phyloP scores from a whole-genome alignment of 352 stramenopile genomes.

The Thalassiosira hispida region DNA sequence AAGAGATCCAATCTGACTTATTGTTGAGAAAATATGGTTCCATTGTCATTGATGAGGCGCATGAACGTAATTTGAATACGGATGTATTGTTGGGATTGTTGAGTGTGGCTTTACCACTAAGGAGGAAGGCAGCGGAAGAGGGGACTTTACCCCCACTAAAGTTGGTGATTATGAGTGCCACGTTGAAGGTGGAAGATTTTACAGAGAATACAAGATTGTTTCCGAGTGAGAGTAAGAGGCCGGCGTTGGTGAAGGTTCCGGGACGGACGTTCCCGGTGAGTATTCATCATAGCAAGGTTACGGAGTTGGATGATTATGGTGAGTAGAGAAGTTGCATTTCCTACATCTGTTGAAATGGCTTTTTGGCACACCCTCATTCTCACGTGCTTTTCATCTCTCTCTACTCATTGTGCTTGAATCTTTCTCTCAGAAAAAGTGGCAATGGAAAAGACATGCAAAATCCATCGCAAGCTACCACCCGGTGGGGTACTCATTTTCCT shows the following conservation, averaged over 20 bases:
- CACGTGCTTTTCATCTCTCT: neutral
- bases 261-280: conserved; percentile 96
- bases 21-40: conserved; percentile 85
- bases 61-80: conserved; percentile 95
- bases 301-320: conserved; percentile 97
- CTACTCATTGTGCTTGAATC: conserved; percentile 5
- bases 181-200: conserved; percentile 96
- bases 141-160: conserved; percentile 85
- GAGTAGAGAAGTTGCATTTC: conserved; percentile 62
- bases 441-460: conserved; percentile 95
- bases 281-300: conserved; percentile 98
- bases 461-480: conserved; percentile 95
- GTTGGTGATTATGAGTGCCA: conserved; percentile 98
- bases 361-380: conserved; percentile 5
- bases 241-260: conserved; percentile 93
- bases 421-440: conserved; percentile 82
- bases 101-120: conserved; percentile 91
- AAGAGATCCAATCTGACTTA: conserved; percentile 91
- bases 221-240: conserved; percentile 67
- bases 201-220: conserved; percentile 94
- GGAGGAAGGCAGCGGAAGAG: conserved; percentile 87
- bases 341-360: neutral
- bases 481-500: conserved; percentile 98
- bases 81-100: conserved; percentile 96
- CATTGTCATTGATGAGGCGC: conserved; percentile 93